Evolutionary conservation across 495 filamentous ascomycete species (phyloP).

Genomic region (Daldinia childiae): DNA sequence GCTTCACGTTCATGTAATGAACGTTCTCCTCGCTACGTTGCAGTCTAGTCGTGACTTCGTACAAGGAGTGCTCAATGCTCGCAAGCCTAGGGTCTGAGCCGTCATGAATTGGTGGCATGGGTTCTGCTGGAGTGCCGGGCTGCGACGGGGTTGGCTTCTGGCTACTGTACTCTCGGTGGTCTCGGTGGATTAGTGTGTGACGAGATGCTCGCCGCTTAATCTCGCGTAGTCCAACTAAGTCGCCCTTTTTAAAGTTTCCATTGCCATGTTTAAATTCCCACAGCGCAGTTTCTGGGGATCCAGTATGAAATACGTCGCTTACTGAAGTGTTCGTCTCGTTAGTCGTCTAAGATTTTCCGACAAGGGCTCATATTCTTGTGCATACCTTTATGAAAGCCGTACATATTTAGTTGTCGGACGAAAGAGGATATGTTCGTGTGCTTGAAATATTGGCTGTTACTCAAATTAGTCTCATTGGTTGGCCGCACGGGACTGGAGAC

Average conservation of each 20-base stretch:
- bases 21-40: conserved; percentile 85
- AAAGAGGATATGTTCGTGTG: conserved; percentile 99
- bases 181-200: conserved; percentile 93
- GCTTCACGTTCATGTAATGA: conserved; percentile 78
- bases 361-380: conserved; percentile 11
- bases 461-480: conserved; percentile 31
- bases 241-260: conserved; percentile 95
- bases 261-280: conserved; percentile 99
- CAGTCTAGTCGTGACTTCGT: conserved; percentile 79
- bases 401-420: conserved; percentile 98
- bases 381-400: conserved; percentile 98
- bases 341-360: conserved; percentile 13
- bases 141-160: conserved; percentile 78
- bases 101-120: conserved; percentile 68
- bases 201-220: conserved; percentile 97
- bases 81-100: conserved; percentile 81
- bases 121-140: conserved; percentile 85
- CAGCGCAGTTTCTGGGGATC: conserved; percentile 91
- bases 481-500: conserved; percentile 46
- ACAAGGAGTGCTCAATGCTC: conserved; percentile 81
- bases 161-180: conserved; percentile 93
- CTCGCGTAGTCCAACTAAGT: conserved; percentile 88
- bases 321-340: conserved; percentile 61
- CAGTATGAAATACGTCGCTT: conserved; percentile 98
- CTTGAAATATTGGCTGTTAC: conserved; percentile 88